Conservation (phyloP, 176 grass and related monocot genomes). For the Musa beccarii region DNA sequence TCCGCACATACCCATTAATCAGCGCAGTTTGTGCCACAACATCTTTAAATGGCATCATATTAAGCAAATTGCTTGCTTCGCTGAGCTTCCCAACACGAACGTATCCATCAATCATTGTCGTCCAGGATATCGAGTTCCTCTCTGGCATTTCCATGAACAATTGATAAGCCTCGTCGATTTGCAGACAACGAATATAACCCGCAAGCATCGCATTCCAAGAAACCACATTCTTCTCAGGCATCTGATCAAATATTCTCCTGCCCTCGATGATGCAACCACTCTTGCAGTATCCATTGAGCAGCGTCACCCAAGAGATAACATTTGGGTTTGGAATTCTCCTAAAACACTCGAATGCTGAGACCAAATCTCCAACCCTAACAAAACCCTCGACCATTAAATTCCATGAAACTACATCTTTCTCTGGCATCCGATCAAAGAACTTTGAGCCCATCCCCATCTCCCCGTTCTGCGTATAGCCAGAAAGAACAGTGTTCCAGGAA, state of each 20-base stretch:
- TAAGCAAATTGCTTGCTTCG: constrained; percentile 40
- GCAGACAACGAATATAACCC: constrained; percentile 24
- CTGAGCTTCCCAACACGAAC: constrained; percentile 32
- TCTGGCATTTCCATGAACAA: constrained; percentile 40
- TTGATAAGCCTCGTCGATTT: constrained; percentile 28
- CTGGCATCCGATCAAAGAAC: constrained; percentile 39
- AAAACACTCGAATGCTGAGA: constrained; percentile 28
- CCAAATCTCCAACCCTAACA: constrained; percentile 35
- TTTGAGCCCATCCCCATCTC: constrained; percentile 16
- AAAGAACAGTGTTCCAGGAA: constrained; percentile 48
- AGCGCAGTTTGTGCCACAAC: constrained; percentile 47
- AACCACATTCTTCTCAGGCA: constrained; percentile 38
- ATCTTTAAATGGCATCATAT: constrained; percentile 39
- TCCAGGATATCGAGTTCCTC: constrained; percentile 45
- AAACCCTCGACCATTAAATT: constrained; percentile 60
- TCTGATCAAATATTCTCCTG: constrained; percentile 38
- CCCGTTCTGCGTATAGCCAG: constrained; percentile 27
- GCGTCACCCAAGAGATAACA: constrained; percentile 51
- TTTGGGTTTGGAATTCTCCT: constrained; percentile 31
- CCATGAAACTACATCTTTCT: constrained; percentile 43
- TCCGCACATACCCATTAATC: constrained; percentile 46
- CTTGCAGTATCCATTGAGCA: constrained; percentile 41
- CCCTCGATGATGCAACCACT: constrained; percentile 29
- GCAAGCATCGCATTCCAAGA: constrained; percentile 53
- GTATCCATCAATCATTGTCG: constrained; percentile 38